A percentile compares a stretch with the other conserved stretches of the same genome.
Evolutionary conservation across 2,329 filamentous ascomycete species (phyloP).

Genomic region (Aspergillus terreus): DNA sequence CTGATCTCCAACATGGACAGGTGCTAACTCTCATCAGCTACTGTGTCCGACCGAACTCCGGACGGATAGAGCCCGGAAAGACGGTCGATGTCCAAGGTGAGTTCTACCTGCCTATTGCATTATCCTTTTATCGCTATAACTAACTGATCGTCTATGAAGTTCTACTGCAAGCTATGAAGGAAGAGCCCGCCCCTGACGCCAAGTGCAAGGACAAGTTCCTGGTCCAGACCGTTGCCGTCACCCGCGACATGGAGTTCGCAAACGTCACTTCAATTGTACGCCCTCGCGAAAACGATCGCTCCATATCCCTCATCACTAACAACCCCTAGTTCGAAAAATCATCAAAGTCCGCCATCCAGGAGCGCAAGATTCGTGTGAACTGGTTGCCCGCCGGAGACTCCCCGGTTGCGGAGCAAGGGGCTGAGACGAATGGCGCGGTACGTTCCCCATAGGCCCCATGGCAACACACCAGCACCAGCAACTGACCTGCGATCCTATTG

Average conservation of each 20-base stretch:
- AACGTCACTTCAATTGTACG: constrained; percentile 79
- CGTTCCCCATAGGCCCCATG: constrained; percentile 9
- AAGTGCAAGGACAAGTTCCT: constrained; percentile 98
- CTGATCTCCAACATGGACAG: background rate
- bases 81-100: constrained; percentile 90
- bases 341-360: constrained; percentile 74
- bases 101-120: constrained; percentile 5
- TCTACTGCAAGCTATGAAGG: constrained; percentile 95
- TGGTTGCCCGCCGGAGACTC: constrained; percentile 67
- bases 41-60: constrained; percentile 95
- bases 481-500: constrained; percentile 5
- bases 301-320: constrained; percentile 8
- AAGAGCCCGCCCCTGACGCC: constrained; percentile 78
- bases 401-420: constrained; percentile 21
- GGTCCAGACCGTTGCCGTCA: constrained; percentile 84
- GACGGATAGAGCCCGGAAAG: constrained; percentile 85
- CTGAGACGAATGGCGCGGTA: constrained; percentile 35
- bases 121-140: background rate
- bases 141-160: constrained; percentile 53
- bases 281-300: constrained; percentile 21
- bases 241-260: constrained; percentile 75
- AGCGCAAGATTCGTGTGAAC: constrained; percentile 91
- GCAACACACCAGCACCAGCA: background rate
- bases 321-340: constrained; percentile 65
- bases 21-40: constrained; percentile 60